A percentile compares a stretch with the other conserved stretches of the same genome.
Evolutionary conservation across 2,329 filamentous ascomycete species (phyloP).

Genomic region (Paramyrothecium sp.): DNA sequence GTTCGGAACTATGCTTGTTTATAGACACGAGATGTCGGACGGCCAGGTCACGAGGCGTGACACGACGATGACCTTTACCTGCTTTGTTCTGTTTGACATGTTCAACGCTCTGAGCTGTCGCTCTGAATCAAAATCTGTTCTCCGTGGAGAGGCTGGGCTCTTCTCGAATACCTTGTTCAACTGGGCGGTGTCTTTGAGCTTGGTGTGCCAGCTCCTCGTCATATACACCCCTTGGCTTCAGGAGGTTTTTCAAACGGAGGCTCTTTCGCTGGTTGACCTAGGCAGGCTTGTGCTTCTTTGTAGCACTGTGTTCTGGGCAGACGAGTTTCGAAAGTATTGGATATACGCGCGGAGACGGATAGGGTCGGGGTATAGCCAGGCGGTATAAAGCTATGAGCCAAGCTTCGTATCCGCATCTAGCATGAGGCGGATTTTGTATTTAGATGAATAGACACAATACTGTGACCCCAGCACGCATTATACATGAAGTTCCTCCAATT

Average conservation of each 20-base stretch:
- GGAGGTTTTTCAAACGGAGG: conserved; percentile 93
- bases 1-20: conserved; percentile 86
- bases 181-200: conserved; percentile 83
- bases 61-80: conserved; percentile 99
- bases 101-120: conserved; percentile 96
- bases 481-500: no score
- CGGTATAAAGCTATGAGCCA: conserved; percentile 43
- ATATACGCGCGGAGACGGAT: conserved; percentile 57
- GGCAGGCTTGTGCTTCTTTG: conserved; percentile 70
- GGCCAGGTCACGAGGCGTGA: conserved; percentile 85
- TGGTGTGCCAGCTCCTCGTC: conserved; percentile 84
- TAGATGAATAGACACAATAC: not conserved
- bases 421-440: not conserved
- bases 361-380: conserved; percentile 63
- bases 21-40: conserved; percentile 88
- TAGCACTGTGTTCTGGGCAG: conserved; percentile 92
- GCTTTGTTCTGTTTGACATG: conserved; percentile 99
- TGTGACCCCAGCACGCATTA: no score
- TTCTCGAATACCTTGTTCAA: conserved; percentile 94
- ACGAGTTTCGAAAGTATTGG: conserved; percentile 84
- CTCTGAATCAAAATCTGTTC: conserved; percentile 83
- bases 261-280: conserved; percentile 72
- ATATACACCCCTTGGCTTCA: conserved; percentile 95
- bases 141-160: conserved; percentile 80
- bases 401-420: not conserved